Evolutionary conservation across 345 rosid species (phyloP), one percentile per base, ranked within the genome.

Genomic region (Hibiscus tridactylites): DNA sequence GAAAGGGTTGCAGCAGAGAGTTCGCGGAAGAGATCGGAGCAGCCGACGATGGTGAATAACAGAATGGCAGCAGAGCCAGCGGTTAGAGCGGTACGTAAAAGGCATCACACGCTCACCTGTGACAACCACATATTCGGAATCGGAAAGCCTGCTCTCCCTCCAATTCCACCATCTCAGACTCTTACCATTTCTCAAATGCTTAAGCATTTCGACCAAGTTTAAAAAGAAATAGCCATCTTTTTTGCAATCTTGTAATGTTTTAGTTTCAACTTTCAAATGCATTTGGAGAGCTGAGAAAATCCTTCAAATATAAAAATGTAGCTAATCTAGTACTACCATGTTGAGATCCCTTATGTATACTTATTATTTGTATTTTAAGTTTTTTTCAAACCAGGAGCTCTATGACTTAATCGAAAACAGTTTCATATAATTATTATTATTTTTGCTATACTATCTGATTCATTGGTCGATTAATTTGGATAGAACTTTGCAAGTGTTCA

Each of bases 31-130:
- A 81, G 81, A 72, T 57, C 71, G 31, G 77, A 77, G 56, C 72
- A 46, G 31, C 70, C 80, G 10, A 61, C 47, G 42, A 71, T n/a
- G 31, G 54, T 47, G 65, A 76, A 70, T 56, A 60, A 74, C 37
- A 81, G 81, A 54, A 72, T 67, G 16, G 50, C 15, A 0, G 75
- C 29, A 60, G 78, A 65, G 61, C 75, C 79, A 15, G 74, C 79
- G 3, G 77, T 73, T 19, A 78, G 77, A 67, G 83, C 83, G 6
- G 85, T 83, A 68, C 87, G 93, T 2, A 89, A 89, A 76, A 85
- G 91, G 82, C 93, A 89, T 21, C 90, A 86, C 75, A 79, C 78
- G 2, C 85, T 85, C 31, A 82, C 85, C 33, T 70, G 72, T 1
- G 86, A 80, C 7, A 83, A 86, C 60, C 79, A 76, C 29, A 12